Conservation (phyloP, 2,329 filamentous ascomycete genomes). For the Colletotrichum godetiae region DNA sequence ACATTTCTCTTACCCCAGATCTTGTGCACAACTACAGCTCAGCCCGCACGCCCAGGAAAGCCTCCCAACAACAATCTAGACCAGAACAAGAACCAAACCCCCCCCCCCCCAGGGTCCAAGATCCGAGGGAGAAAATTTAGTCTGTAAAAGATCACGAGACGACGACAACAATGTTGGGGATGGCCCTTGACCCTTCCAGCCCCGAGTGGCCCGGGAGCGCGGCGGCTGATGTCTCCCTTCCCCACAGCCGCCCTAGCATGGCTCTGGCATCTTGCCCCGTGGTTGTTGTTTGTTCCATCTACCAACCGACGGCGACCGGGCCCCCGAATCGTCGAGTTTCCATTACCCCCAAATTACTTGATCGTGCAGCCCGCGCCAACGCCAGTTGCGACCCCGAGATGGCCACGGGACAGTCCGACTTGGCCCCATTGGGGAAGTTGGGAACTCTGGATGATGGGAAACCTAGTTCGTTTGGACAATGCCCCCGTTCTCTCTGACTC, state of each 20-base stretch:
- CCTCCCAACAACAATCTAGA: background rate
- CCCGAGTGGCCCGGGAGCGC: conserved; percentile 32
- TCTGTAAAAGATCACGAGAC: conserved; percentile 32
- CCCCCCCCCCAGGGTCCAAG: background rate
- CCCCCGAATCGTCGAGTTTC: conserved; percentile 29
- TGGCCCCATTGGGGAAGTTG: conserved; percentile 24
- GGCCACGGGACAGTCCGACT: conserved; percentile 36
- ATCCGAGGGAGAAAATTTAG: background rate
- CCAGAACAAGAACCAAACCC: background rate
- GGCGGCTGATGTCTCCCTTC: conserved; percentile 25
- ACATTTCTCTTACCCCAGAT: conserved; percentile 27
- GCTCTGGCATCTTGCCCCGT: too few species aligned
- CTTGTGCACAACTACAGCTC: background rate
- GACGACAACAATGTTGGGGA: conserved; percentile 29
- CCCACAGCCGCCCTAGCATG: conserved; percentile 23
- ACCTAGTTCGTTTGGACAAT: conserved; percentile 13
- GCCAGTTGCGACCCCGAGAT: background rate
- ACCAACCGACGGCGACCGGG: conserved; percentile 4
- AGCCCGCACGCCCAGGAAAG: background rate
- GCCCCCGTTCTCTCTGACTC: background rate
- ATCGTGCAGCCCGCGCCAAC: conserved; percentile 31
- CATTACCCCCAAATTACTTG: conserved; percentile 40
- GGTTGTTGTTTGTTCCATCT: background rate
- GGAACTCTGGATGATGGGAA: conserved; percentile 6
- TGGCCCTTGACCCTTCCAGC: conserved; percentile 25